Conservation (phyloP, 768 basidiomycete genomes). For the Tephrocybe sp. region DNA sequence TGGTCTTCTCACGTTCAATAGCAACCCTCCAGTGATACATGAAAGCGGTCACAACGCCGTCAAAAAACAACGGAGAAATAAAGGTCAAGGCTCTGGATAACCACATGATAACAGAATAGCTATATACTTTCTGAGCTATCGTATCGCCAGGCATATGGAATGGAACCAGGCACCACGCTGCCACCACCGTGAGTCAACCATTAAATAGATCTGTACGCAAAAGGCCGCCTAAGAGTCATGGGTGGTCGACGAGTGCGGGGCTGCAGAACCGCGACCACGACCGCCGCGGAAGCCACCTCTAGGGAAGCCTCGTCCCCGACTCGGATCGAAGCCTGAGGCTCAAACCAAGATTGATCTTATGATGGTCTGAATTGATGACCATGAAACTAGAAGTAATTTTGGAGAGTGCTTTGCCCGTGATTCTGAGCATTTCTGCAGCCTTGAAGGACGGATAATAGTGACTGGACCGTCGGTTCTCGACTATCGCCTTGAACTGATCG, state of each 20-base stretch:
- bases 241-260: background rate
- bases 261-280: background rate
- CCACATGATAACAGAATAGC: no score
- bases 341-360: slow-evolving; percentile 88
- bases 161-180: no score
- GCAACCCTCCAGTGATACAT: no score
- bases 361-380: slow-evolving; percentile 71
- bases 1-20: no score
- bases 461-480: slow-evolving; percentile 47
- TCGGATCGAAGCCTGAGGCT: slow-evolving; percentile 58
- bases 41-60: no score
- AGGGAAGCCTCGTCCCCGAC: background rate
- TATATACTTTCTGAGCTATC: no score
- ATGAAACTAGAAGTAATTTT: slow-evolving; percentile 93
- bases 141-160: no score
- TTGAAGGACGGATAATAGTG: slow-evolving; percentile 79
- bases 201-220: no score
- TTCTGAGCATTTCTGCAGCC: slow-evolving; percentile 67
- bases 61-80: no score
- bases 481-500: slow-evolving; percentile 70
- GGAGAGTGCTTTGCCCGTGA: slow-evolving; percentile 78
- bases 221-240: background rate
- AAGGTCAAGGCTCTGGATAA: no score
- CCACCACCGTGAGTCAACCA: no score
- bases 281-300: background rate